Base-by-base conservation (phyloP, 164 flowering plant genomes). In the Brasenia schreberi region DNA sequence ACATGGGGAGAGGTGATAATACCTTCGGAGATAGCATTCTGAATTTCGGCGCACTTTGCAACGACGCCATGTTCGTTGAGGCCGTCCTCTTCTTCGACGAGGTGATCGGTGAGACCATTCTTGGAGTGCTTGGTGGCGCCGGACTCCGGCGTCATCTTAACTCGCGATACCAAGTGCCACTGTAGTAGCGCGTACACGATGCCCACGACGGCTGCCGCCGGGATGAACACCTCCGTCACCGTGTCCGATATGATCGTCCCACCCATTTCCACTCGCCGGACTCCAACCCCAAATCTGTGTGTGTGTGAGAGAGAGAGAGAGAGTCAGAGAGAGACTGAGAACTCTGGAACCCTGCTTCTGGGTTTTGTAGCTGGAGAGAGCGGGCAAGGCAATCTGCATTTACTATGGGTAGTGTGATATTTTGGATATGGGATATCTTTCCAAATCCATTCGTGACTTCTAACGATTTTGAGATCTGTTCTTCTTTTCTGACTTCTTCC, bases 31-130 rank as follows among this genome's bases (percentile, higher is more conserved):
- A 85, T 85, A 66, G 90, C 90, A 65, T 3, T 77, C 66, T 85
- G 90, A 11, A 85, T 85, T 43, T 85, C 90, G 17, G 90, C 85
- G 67, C 90, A 85, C 62, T 81, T 85, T 10, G 61, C 59, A 19
- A 84, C 87, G 27, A 85, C 87, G 69, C 65, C 80, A 43, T 84
- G 86, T 73, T 85, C 90, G 58, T 80, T 85, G 59, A 82, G 65
- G 19, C 86, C 86, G 64, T 85, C 90, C 61, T 84, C 90, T 71
- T 85, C 90, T 60, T 85, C 90, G 61, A 85, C 81, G 70, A 84
- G 75, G 60, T 70, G 76, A 18, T 85, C 86, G n/a, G 64, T 19
- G 69, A 65, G 70, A 18, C 86, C 82, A 43, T 81, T 82, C 68
- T 83, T 83, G 27, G 16, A 67, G 77, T 33, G 44, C 67, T 60